Percentiles rank a stretch among this genome's conserved stretches.
Conservation (phyloP, 2,329 filamentous ascomycete species). For the Aspergillus puulaauensis region DNA sequence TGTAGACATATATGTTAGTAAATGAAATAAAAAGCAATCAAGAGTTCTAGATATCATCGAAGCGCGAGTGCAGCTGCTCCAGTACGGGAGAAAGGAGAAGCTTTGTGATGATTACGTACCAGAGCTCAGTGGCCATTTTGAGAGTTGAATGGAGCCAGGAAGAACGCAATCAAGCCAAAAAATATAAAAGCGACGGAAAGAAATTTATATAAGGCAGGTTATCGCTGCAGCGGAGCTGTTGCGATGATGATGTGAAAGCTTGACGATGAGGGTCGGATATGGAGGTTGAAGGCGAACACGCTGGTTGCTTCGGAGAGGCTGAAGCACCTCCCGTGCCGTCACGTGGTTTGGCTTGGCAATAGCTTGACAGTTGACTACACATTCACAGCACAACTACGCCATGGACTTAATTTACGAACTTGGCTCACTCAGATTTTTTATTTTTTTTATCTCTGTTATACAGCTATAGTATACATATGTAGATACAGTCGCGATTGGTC, state of each 20-base stretch:
- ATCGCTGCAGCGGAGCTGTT: constrained; percentile 25
- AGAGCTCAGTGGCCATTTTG: constrained; percentile 78
- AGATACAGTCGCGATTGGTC: neutral
- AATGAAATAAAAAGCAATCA: neutral
- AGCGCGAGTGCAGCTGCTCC: constrained; percentile 30
- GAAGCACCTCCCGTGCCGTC: constrained; percentile 24
- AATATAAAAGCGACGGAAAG: constrained; percentile 17
- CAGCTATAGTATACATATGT: neutral
- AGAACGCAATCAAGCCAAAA: constrained; percentile 12
- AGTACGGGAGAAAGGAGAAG: constrained; percentile 31
- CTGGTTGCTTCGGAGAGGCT: constrained; percentile 31
- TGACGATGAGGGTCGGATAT: constrained; percentile 27
- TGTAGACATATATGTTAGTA: constrained; percentile 45
- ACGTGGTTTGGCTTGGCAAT: constrained; percentile 34
- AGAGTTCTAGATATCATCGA: neutral
- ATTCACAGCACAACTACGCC: neutral
- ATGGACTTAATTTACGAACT: neutral
- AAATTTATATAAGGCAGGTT: constrained; percentile 19
- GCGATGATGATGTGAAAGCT: constrained; percentile 29
- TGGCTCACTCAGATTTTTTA: no score
- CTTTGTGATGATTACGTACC: constrained; percentile 61
- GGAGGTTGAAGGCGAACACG: constrained; percentile 37
- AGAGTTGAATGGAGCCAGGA: constrained; percentile 18
- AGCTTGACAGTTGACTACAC: neutral
- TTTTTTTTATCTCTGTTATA: neutral